Conservation (phyloP, 75 land plant species). For the Chamaecyparis obtusa region DNA sequence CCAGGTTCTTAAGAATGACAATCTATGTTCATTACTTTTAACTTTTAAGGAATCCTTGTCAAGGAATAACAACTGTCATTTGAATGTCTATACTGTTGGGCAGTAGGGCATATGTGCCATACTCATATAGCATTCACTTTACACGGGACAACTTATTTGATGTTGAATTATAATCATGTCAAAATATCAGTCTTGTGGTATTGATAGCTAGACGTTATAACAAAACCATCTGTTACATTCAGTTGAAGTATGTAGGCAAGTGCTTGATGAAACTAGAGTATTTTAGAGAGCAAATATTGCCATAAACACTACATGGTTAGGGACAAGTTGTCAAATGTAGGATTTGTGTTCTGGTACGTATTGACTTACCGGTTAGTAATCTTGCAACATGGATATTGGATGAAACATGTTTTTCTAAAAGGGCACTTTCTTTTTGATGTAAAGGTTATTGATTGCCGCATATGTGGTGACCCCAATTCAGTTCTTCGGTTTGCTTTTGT, state of each 20-base stretch:
- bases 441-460: conserved; percentile 81
- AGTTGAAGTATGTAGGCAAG: too few species aligned
- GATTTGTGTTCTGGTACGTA: background rate
- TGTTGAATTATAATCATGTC: background rate
- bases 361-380: background rate
- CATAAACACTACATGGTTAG: too few species aligned
- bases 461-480: conserved; percentile 92
- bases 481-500: conserved; percentile 91
- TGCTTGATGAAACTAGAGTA: too few species aligned
- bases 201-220: background rate
- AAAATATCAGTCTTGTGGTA: background rate
- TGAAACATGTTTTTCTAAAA: background rate
- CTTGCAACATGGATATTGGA: background rate
- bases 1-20: background rate
- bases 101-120: background rate
- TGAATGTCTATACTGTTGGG: background rate
- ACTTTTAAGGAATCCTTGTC: background rate
- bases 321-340: background rate
- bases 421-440: conserved; percentile 1
- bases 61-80: background rate
- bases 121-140: background rate
- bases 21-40: background rate
- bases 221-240: background rate
- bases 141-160: background rate
- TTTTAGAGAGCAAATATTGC: too few species aligned